These are phyloP conservation scores for Berkeleyomyces rouxiae DNA, from an alignment of 2,329 filamentous ascomycete species.

Conservation along the genomic window DNA sequence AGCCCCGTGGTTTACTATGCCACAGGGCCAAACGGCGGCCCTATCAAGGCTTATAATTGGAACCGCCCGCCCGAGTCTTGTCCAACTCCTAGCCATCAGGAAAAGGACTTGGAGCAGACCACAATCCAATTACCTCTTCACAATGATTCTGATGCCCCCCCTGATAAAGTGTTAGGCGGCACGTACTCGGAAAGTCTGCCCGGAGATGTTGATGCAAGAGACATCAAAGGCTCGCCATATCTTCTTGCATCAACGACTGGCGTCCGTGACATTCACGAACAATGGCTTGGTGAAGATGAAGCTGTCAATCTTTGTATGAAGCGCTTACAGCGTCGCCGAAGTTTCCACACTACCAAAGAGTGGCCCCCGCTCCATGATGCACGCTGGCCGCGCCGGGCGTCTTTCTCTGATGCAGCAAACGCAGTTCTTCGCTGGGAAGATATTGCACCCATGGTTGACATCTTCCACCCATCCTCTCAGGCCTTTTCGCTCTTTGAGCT, in stretches of 20 bases:
- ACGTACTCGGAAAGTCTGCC: background rate
- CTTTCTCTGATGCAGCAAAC: slow-evolving; percentile 60
- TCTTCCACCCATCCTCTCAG: slow-evolving; percentile 7
- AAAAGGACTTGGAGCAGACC: background rate
- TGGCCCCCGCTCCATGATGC: slow-evolving; percentile 32
- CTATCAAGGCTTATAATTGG: slow-evolving; percentile 40
- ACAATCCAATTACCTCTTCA: background rate
- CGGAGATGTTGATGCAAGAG: background rate
- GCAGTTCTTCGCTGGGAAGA: slow-evolving; percentile 53
- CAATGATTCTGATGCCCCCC: background rate
- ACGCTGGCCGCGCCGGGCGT: slow-evolving; percentile 55
- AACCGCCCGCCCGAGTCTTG: slow-evolving; percentile 48
- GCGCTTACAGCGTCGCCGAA: slow-evolving; percentile 43
- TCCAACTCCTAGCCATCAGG: slow-evolving; percentile 17
- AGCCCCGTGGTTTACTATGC: slow-evolving; percentile 11
- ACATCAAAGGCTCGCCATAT: background rate
- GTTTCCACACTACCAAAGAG: slow-evolving; percentile 24
- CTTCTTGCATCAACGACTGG: background rate
- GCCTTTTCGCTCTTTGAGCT: slow-evolving; percentile 23
- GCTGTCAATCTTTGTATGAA: slow-evolving; percentile 3
- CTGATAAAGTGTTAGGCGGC: background rate
- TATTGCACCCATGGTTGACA: slow-evolving; percentile 27
- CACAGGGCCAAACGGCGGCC: slow-evolving; percentile 4
- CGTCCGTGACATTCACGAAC: background rate
- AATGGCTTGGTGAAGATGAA: slow-evolving; percentile 6